Base-by-base conservation (phyloP, 768 basidiomycete genomes). In the Coprinellus micaceus region DNA sequence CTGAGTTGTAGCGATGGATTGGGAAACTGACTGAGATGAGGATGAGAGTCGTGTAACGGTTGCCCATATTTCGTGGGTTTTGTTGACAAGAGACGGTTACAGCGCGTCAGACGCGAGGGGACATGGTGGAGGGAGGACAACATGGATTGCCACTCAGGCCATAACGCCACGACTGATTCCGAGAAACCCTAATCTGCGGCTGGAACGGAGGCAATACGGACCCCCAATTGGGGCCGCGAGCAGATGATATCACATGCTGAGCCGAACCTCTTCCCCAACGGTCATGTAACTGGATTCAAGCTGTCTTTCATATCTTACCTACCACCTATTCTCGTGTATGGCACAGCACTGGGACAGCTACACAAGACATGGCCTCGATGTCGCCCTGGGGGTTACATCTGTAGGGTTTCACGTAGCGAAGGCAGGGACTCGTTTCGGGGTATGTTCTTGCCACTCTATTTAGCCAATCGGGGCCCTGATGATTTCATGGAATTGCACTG, bases 51-150 rank as follows among this genome's bases (percentile, higher is more conserved):
- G 19, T 77, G 80, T 11, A 87, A 74, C 0, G 94, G 92, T 67
- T 96, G 94, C 0, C 93, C 93, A 63, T 83, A 89, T 29, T 72
- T 69, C 6, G 91, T 85, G 2, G 92, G 92, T 69, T 93, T 94
- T 21, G 66, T 58, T 13, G 58, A 51, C 7, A 67, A 33, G 12
- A 40, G 28, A 10, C 13, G 22, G 10, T 15, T 19, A 15, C 47
- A 49, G 19, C 13, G 15, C 26, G 6, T 25, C 4, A 12, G 15
- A 24, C 28, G 19, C 19, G 33, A 4, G 33, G 29, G 49, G 15
- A 26, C 49, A 51, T 30, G 29, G 29, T 30, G 49, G 30, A 36
- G n/a, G 21, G 29, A 51, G 33, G 33, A 5, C 13, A 51, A 54
- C 53, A 54, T 54, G 21, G 9, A 19, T 11, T 9, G 17, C 17